Evolutionary conservation across 768 basidiomycete species (phyloP).

Genomic region (Peribolospora kevripleyi): DNA sequence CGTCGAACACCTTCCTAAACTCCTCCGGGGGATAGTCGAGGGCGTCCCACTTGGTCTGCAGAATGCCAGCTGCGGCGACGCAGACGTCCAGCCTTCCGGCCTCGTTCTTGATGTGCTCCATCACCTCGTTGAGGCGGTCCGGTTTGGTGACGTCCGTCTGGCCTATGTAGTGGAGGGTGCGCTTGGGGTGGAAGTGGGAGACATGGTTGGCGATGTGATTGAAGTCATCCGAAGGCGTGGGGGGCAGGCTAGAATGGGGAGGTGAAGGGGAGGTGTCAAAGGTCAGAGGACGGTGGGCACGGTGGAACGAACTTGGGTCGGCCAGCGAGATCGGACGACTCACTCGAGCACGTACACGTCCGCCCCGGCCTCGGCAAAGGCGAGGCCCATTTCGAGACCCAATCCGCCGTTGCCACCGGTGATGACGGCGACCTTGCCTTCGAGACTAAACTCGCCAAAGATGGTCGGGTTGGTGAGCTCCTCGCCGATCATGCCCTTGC

Average conservation of each 20-base stretch:
- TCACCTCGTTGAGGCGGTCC: constrained; percentile 31
- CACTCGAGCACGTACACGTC: constrained; percentile 24
- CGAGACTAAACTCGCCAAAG: too few relatives aligned
- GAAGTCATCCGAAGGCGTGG: constrained; percentile 8
- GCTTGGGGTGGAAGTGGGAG: constrained; percentile 23
- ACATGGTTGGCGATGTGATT: constrained; percentile 23
- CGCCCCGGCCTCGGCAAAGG: constrained; percentile 22
- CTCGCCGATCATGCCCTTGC: too few relatives aligned
- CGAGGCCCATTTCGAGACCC: constrained; percentile 61
- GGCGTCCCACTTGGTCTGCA: constrained; percentile 21
- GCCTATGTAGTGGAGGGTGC: constrained; percentile 30
- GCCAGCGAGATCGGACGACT: constrained; percentile 28
- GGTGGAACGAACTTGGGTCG: constrained; percentile 1
- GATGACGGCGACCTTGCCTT: too few relatives aligned
- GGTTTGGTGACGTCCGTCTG: constrained; percentile 43
- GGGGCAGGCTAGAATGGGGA: constrained; percentile 1
- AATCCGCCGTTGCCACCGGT: constrained; percentile 36
- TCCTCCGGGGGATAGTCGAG: constrained; percentile 39
- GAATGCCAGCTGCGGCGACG: constrained; percentile 51
- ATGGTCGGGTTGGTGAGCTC: too few relatives aligned
- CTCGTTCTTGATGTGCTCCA: constrained; percentile 34
- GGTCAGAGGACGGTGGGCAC: too few relatives aligned
- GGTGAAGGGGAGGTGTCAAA: too few relatives aligned
- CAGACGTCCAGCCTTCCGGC: constrained; percentile 53
- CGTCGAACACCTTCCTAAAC: constrained; percentile 40